Base-by-base conservation (phyloP, 2,329 filamentous ascomycete genomes). In the Stachybotrys chartarum region DNA sequence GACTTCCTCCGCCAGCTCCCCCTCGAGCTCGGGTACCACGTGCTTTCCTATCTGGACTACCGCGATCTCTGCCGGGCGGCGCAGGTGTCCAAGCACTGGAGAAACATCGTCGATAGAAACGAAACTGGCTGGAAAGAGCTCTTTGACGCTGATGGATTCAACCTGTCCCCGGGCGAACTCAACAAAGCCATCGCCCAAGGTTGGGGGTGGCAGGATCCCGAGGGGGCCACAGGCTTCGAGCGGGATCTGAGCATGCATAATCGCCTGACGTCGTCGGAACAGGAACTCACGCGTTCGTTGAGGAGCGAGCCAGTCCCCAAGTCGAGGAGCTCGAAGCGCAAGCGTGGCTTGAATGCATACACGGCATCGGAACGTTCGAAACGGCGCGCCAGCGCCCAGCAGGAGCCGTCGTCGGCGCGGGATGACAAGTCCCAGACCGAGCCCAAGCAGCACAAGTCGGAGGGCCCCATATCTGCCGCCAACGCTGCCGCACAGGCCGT, bases 181-280 rank as follows among this genome's bases (percentile, higher is more conserved):
- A 85, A 90, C 60, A 86, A 87, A 62, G 92, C 94, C 32, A 91
- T 97, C 55, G 77, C 79, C 47, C 90, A 97, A 75, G 94, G 94
- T 14, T 99, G 94, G 94, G 94, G 92, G 14, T 99, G 94, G 91
- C 94, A 99, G 68, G 90, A 93, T 66, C 90, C 92, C 0, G 82
- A 84, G 55, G 88, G 88, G 0, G 71, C 79, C 5, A 82, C 89
- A 54, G 90, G 88, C 30, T 90, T 81, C 55, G 94, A 99, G 70
- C 81, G 83, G 56, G 92, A 99, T 67, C 72, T 97, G 51, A 90
- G 89, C 69, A 71, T 78, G 59, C 75, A 78, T 49, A 78, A 68
- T 58, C 77, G 73, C 52, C 70, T 83, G 53, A 79, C 77, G 5
- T 79, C 77, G 5, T 76, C 77, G 6, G 82, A 85, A 59, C 71